A percentile compares a stretch with the other conserved stretches of the same genome.
These are phyloP conservation scores for Gigaspora rosea DNA, from an alignment of 192 early-diverging fungal genomes.

Conservation along the genomic window DNA sequence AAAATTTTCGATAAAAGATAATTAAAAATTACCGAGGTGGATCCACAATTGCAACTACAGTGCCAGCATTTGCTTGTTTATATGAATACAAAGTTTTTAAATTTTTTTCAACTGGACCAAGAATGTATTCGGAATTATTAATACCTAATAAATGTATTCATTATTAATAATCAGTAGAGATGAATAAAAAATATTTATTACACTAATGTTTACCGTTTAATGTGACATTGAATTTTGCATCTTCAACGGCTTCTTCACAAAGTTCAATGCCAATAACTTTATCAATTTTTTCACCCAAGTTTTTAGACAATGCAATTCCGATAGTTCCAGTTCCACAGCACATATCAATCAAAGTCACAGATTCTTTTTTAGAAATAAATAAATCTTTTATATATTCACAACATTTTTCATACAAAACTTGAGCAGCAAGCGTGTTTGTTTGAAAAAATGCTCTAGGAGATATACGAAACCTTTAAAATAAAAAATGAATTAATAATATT, in stretches of 20 bases:
- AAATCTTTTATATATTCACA: constrained; percentile 38
- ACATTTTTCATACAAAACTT: constrained; percentile 60
- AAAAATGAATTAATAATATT: constrained; percentile 2
- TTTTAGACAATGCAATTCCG: constrained; percentile 70
- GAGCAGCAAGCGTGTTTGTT: constrained; percentile 71
- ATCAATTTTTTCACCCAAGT: constrained; percentile 46
- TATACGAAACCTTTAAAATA: constrained; percentile 58
- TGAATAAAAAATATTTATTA: background rate
- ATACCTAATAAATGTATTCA: constrained; percentile 22
- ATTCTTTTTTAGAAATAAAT: constrained; percentile 30
- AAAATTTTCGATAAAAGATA: constrained; percentile 14
- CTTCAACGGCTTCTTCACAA: constrained; percentile 64
- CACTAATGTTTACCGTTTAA: constrained; percentile 43
- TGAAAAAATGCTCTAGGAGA: constrained; percentile 81
- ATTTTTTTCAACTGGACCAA: constrained; percentile 63
- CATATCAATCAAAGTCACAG: constrained; percentile 63
- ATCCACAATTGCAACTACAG: constrained; percentile 74
- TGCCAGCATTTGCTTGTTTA: constrained; percentile 42
- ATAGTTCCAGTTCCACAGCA: constrained; percentile 90
- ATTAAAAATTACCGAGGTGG: constrained; percentile 59
- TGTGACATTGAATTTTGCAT: constrained; percentile 69
- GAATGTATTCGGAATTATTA: constrained; percentile 61
- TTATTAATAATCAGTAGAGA: background rate
- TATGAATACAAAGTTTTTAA: constrained; percentile 39
- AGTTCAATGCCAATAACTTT: constrained; percentile 76